A percentile compares a stretch with the other conserved stretches of the same genome.
phyloP scores from a whole-genome alignment of 176 grass and related monocot species.

The Aegilops bicornis region DNA sequence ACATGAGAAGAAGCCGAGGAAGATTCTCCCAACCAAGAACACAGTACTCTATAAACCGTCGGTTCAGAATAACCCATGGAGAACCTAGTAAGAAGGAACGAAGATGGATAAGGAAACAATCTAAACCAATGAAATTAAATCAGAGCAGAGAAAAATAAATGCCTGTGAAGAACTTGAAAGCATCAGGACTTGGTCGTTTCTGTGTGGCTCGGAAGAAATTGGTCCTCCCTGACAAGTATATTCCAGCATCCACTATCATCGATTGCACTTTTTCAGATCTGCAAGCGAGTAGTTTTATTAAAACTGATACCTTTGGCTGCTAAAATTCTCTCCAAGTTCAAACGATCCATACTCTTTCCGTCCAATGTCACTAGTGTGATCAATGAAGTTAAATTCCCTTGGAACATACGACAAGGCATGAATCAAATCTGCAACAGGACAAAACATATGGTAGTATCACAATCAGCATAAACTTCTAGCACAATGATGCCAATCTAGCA shows the following conservation, averaged over 20 bases:
- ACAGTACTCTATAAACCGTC: slow-evolving; percentile 81
- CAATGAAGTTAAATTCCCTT: slow-evolving; percentile 70
- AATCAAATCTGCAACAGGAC: slow-evolving; percentile 60
- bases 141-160: slow-evolving; percentile 39
- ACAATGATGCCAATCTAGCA: neutral
- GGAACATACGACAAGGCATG: slow-evolving; percentile 67
- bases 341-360: slow-evolving; percentile 57
- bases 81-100: slow-evolving; percentile 50
- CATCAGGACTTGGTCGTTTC: slow-evolving; percentile 68
- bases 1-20: slow-evolving; percentile 78
- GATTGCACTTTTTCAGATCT: slow-evolving; percentile 82
- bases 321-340: slow-evolving; percentile 22
- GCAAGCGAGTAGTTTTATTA: slow-evolving; percentile 27
- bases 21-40: slow-evolving; percentile 88
- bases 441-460: neutral
- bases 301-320: slow-evolving; percentile 4
- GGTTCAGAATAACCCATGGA: slow-evolving; percentile 73
- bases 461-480: neutral
- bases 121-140: slow-evolving; percentile 12
- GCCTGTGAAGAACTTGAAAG: slow-evolving; percentile 97
- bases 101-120: slow-evolving; percentile 27
- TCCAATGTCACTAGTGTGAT: slow-evolving; percentile 78
- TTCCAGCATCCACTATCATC: slow-evolving; percentile 96
- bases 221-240: slow-evolving; percentile 89
- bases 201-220: slow-evolving; percentile 77